Percentiles rank a stretch among this genome's conserved stretches.
These are phyloP conservation scores for Coemansia sp. DNA, from an alignment of 192 early-diverging fungal genomes.

Conservation along the genomic window DNA sequence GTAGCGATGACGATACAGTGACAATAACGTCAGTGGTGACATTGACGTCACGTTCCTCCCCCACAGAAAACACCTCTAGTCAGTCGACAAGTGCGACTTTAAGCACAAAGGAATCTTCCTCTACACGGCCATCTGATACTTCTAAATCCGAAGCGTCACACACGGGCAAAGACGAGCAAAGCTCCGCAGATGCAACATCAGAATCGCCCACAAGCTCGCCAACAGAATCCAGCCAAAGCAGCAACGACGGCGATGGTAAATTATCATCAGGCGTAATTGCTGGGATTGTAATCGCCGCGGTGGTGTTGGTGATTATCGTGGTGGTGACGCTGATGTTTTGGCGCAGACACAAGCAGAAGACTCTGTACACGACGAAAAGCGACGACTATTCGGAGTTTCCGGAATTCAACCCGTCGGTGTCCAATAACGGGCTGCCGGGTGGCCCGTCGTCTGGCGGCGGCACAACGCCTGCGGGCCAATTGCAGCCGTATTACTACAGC, in stretches of 20 bases:
- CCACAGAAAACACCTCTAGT: too few relatives aligned
- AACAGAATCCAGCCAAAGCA: neutral
- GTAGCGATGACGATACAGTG: constrained; percentile 2
- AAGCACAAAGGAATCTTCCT: too few relatives aligned
- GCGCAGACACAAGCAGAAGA: constrained; percentile 45
- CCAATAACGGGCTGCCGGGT: constrained; percentile 15
- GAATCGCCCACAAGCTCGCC: neutral
- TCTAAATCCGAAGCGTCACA: too few relatives aligned
- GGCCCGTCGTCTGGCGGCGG: neutral
- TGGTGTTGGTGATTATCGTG: constrained; percentile 14
- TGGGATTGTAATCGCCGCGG: constrained; percentile 34
- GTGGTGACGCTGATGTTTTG: constrained; percentile 40
- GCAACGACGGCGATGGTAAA: neutral
- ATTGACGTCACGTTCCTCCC: neutral
- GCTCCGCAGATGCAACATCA: too few relatives aligned
- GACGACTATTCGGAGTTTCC: constrained; percentile 45
- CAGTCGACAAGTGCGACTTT: too few relatives aligned
- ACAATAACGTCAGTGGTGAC: constrained; percentile 3
- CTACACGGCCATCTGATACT: too few relatives aligned
- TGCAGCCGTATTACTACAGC: constrained; percentile 11
- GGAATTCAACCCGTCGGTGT: constrained; percentile 42
- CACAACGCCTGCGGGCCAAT: neutral
- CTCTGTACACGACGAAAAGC: constrained; percentile 35
- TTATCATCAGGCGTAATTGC: constrained; percentile 38
- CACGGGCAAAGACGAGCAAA: too few relatives aligned